Conservation (phyloP, 1,284 basidiomycete genomes). For the Leucoagaricus sp. region DNA sequence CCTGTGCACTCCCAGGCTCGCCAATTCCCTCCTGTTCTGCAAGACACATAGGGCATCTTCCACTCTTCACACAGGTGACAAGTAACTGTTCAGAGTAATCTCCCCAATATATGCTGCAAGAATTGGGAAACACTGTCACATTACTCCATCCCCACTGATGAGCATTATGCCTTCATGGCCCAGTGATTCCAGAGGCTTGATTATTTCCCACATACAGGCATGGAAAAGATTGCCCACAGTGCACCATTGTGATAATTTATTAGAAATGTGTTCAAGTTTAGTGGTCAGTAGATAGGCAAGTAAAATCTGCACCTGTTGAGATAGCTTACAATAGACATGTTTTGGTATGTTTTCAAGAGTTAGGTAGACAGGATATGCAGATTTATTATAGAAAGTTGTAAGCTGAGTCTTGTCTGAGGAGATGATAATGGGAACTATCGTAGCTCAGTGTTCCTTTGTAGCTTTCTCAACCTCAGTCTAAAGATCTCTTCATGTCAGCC, state of each 20-base stretch:
- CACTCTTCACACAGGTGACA: slow-evolving; percentile 20
- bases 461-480: slow-evolving; percentile 26
- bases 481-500: too few species aligned
- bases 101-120: slow-evolving; percentile 20
- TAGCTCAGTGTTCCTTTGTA: slow-evolving; percentile 23
- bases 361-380: slow-evolving; percentile 43
- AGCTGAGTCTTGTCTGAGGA: slow-evolving; percentile 41
- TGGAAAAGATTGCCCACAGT: slow-evolving; percentile 40
- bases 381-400: slow-evolving; percentile 35
- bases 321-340: slow-evolving; percentile 36
- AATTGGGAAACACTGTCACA: slow-evolving; percentile 16
- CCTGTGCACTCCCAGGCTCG: background rate
- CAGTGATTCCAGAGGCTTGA: slow-evolving; percentile 18
- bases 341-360: slow-evolving; percentile 48
- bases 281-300: slow-evolving; percentile 41
- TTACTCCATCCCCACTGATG: slow-evolving; percentile 18
- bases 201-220: slow-evolving; percentile 27
- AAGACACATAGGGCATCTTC: slow-evolving; percentile 26
- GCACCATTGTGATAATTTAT: slow-evolving; percentile 27
- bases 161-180: slow-evolving; percentile 20
- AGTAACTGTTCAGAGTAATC: slow-evolving; percentile 35
- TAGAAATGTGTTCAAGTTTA: slow-evolving; percentile 32
- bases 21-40: slow-evolving; percentile 14
- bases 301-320: slow-evolving; percentile 34
- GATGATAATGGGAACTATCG: slow-evolving; percentile 40